These are phyloP conservation scores for Physocladia obscura DNA, from an alignment of 192 early-diverging fungal genomes.

Conservation along the genomic window DNA sequence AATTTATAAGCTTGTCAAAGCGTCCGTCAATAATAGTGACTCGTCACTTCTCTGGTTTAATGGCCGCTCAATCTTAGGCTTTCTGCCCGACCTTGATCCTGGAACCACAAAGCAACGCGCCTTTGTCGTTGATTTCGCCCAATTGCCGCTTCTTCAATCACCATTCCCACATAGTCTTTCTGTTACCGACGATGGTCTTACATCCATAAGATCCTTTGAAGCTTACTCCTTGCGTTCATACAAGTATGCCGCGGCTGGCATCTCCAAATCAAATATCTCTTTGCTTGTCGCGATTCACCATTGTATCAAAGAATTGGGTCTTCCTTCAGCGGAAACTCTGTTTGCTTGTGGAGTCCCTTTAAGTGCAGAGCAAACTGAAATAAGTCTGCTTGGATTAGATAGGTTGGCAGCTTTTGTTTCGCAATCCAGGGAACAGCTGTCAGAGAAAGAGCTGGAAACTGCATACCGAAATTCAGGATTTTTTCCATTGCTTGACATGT, in stretches of 20 bases:
- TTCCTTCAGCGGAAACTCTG: not conserved
- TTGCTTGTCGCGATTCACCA: not conserved
- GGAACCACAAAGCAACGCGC: not conserved
- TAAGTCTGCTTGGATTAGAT: too few species aligned
- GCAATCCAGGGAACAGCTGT: not conserved
- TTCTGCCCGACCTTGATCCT: not conserved
- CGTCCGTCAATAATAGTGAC: not conserved
- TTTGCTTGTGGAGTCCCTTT: not conserved
- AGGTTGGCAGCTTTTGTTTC: not conserved
- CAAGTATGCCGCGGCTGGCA: not conserved
- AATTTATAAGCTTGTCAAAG: not conserved
- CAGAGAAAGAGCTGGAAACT: not conserved
- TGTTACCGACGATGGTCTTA: not conserved
- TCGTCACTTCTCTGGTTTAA: not conserved
- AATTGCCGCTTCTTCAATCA: not conserved
- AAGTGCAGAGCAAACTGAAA: too few species aligned
- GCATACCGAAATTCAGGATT: not conserved
- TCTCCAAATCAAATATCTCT: not conserved
- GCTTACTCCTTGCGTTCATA: not conserved
- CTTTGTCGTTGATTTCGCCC: not conserved
- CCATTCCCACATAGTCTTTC: not conserved
- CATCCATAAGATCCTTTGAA: not conserved
- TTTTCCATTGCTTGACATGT: not conserved
- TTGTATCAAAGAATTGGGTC: not conserved
- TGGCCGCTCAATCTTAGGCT: not conserved